Evolutionary conservation across 129 eudicot species (phyloP), one percentile per base, ranked within the genome.

Genomic region (Rutidosis leptorrhynchoides): DNA sequence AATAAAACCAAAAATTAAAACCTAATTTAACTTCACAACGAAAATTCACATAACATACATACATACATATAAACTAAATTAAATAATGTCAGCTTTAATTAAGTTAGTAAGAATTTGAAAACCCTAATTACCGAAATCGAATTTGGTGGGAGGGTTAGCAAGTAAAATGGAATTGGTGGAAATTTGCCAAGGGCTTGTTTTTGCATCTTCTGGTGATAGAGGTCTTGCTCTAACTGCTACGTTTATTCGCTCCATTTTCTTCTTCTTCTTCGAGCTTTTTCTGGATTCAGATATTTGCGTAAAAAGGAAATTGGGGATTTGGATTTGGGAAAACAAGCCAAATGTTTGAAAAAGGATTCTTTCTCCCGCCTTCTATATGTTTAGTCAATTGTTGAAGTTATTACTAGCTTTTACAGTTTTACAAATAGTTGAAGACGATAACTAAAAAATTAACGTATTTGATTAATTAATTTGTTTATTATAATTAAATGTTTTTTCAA

Each of bases 161-260:
- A 77, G 78, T 59, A 43, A 64, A 28, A 89, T 94, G 46, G 96
- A 84, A 75, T 89, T 94, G 53, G 68, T 86, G 69, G 88, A 80
- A 74, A 94, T 82, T 49, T 84, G 78, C 99, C 99, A 94, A 0
- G 95, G 99, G 68, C 89, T 89, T 17, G 84, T 67, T 43, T 83
- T 86, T 1, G 86, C 84, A 15, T 94, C 98, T 62, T 94, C 99
- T 28, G 83, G 58, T 1, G 97, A 82, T 2, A 94, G 88, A 11
- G 99, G 99, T 42, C 97, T 67, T 17, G 96, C 84, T 67, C 99
- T 67, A 9, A 89, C 99, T 0, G 99, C 75, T 0, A 94, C 99
- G 77, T 89, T 83, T 37, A 94, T 94, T 65, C 93, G 74, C 74
- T 94, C 95, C 99, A 88, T 88, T 24, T 59, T 45, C 52, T 48